These are phyloP conservation scores for Ganoderma resinaceum DNA, from an alignment of 1,284 basidiomycete species.

Conservation along the genomic window DNA sequence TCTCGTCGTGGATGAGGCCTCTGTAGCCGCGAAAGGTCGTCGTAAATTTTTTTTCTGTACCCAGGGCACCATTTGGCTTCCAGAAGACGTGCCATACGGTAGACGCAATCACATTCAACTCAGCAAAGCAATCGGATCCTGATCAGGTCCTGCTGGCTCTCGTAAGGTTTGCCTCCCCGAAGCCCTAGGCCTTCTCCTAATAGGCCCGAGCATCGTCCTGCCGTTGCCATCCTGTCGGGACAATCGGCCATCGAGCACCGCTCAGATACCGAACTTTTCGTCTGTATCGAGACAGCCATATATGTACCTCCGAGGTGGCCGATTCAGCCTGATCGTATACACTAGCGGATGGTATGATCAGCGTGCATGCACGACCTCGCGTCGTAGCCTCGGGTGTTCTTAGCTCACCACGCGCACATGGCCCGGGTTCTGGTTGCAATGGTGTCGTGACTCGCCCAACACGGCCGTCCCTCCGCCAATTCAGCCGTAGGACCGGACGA, in stretches of 20 bases:
- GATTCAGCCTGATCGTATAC: not conserved
- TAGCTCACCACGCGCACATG: not conserved
- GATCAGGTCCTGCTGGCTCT: not conserved
- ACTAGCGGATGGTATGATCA: not conserved
- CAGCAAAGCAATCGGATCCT: not conserved
- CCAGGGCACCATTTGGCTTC: not conserved
- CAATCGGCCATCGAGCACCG: not conserved
- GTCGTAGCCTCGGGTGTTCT: not conserved
- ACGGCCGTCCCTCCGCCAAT: conserved; percentile 1
- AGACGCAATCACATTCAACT: not conserved
- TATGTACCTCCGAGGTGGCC: not conserved
- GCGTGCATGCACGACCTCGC: not conserved
- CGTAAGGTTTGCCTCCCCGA: not conserved
- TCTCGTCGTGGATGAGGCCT: not conserved
- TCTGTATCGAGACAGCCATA: not conserved
- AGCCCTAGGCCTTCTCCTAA: not conserved
- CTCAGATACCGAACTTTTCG: not conserved
- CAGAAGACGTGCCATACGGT: not conserved
- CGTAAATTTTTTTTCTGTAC: not conserved
- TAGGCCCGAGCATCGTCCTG: not conserved
- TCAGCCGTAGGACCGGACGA: not conserved
- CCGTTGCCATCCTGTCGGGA: not conserved
- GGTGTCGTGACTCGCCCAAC: not conserved
- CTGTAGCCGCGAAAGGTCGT: not conserved
- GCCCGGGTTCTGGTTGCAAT: not conserved